Evolutionary conservation across 2,329 filamentous ascomycete species (phyloP), one percentile per base, ranked within the genome.

Genomic region (Pseudogymnoascus sp.): DNA sequence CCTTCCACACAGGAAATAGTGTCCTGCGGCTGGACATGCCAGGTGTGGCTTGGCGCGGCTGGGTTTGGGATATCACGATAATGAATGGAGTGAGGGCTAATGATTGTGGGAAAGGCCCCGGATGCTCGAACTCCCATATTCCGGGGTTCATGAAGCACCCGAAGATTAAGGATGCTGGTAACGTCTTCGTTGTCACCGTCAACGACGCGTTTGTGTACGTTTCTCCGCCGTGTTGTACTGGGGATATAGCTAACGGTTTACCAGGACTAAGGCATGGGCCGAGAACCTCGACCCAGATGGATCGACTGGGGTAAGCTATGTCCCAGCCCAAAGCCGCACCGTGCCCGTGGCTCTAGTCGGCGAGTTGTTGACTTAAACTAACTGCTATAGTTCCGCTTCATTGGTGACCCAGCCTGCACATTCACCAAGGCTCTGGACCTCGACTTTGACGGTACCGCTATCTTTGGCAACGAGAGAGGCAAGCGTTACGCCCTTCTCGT

Each of bases 161-260:
- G 61, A 85, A 87, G 73, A 81, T 95, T 68, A 89, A 89, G 77
- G 80, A 87, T 63, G 90, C 89, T 30, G 92, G 91, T 57, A 81
- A 88, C 70, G 89, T 96, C 50, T 96, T 95, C 70, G 90, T 97
- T 39, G 85, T 97, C 61, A 86, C 89, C 14, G 92, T 97, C 72
- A 97, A 97, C 73, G 93, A 97, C 73, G 84, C 91, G 18, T 97
- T 97, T 73, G 92, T 96, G 89, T 95, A 80, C 76, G 89, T 77
- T 53, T 43, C 35, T 4, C 33, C 6, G 33, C 11, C 25, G 3
- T 33, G 30, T n/a, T 12, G 11, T 5, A 6, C 8, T 9, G 11
- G n/a, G 8, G 12, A 15, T 50, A n/a, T 18, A 9, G 35, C 62
- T 64, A 22, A 64, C 30, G 35, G 50, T 38, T 39, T 30, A n/a